Percentiles rank a stretch among this genome's conserved stretches.
These are phyloP conservation scores for Dittrichia graveolens DNA, from an alignment of 129 eudicot species.

Conservation along the genomic window DNA sequence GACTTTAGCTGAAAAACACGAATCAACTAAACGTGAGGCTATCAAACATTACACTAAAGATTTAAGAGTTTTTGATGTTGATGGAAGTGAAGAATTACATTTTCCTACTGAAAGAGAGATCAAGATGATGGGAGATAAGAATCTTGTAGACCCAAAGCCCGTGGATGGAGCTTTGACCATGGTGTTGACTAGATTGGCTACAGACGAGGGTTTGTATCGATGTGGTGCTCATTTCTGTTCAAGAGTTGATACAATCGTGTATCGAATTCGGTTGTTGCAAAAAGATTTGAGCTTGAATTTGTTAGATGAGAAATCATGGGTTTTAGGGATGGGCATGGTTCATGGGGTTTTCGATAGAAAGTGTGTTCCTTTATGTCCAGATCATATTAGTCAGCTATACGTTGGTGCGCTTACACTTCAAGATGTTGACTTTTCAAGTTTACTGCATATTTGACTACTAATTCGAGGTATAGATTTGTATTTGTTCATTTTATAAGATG, in stretches of 20 bases:
- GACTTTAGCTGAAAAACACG: conserved; percentile 91
- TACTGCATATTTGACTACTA: conserved; percentile 28
- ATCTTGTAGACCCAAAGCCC: conserved; percentile 73
- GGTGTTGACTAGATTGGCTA: conserved; percentile 64
- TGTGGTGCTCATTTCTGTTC: conserved; percentile 84
- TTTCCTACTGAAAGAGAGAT: conserved; percentile 85
- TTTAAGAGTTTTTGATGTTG: conserved; percentile 51
- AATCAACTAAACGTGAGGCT: conserved; percentile 75
- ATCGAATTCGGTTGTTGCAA: conserved; percentile 65
- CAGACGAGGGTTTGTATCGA: conserved; percentile 50
- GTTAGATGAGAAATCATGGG: conserved; percentile 46
- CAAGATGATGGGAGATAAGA: conserved; percentile 73
- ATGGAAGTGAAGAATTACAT: conserved; percentile 54
- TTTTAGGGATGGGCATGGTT: conserved; percentile 58
- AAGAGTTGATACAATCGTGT: conserved; percentile 51
- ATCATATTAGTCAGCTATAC: conserved; percentile 63
- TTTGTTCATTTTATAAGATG: conserved; percentile 1
- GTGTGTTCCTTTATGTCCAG: conserved; percentile 70
- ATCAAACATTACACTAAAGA: conserved; percentile 86
- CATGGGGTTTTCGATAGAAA: conserved; percentile 56
- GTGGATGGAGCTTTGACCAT: conserved; percentile 76
- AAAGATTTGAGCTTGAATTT: conserved; percentile 38
- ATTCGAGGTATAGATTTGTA: conserved; percentile 14
- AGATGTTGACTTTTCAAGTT: conserved; percentile 58
- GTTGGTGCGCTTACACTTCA: conserved; percentile 70